phyloP scores from a whole-genome alignment of 306 rosid species.

The Sindora glabra region DNA sequence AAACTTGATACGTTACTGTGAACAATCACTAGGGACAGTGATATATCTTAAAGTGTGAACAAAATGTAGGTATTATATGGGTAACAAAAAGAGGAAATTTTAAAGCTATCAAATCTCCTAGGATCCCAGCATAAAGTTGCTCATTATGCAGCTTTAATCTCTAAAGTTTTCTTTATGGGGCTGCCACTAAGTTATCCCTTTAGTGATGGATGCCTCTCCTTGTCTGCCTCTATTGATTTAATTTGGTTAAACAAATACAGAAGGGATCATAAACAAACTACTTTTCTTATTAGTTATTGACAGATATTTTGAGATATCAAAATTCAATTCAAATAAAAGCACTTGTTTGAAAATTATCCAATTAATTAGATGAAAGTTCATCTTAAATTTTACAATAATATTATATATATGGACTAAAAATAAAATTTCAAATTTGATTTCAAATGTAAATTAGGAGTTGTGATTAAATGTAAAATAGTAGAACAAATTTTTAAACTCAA shows the following conservation, averaged over 20 bases:
- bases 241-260: neutral
- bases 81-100: conserved; percentile 19
- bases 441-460: too few relatives aligned
- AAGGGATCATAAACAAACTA: neutral
- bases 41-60: conserved; percentile 5
- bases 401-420: too few relatives aligned
- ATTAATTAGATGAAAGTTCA: too few relatives aligned
- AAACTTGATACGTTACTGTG: conserved; percentile 17
- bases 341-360: too few relatives aligned
- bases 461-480: too few relatives aligned
- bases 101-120: conserved; percentile 28
- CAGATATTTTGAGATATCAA: too few relatives aligned
- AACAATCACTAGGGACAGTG: conserved; percentile 23
- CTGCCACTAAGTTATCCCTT: neutral
- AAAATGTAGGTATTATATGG: conserved; percentile 35
- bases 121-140: conserved; percentile 27
- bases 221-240: neutral
- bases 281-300: too few relatives aligned
- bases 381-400: too few relatives aligned
- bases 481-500: too few relatives aligned
- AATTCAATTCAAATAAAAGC: too few relatives aligned
- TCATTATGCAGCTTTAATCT: conserved; percentile 7
- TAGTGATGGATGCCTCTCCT: neutral
- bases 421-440: too few relatives aligned
- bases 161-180: conserved; percentile 11